Conservation (phyloP, 2,329 filamentous ascomycete genomes). For the Calonectria pauciramosa region DNA sequence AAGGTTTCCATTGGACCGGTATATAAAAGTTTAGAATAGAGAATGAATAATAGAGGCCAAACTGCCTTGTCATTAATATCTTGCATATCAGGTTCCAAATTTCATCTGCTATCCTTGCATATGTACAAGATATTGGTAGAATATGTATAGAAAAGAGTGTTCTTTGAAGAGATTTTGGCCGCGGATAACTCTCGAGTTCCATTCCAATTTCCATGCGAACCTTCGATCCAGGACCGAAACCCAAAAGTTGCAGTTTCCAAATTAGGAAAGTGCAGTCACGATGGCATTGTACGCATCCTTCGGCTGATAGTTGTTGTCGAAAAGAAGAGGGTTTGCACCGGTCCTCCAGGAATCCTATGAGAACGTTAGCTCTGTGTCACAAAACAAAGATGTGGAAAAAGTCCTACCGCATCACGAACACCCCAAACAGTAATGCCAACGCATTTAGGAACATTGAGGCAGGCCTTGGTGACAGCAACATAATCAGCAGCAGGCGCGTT, state of each 20-base stretch:
- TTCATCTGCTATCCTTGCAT: neutral
- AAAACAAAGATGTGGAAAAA: neutral
- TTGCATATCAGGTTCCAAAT: neutral
- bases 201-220: neutral
- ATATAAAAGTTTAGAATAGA: neutral
- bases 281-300: conserved; percentile 65
- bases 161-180: neutral
- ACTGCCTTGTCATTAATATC: neutral
- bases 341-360: conserved; percentile 61
- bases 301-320: conserved; percentile 64
- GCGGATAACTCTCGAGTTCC: neutral
- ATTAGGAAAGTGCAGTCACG: conserved; percentile 22
- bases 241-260: neutral
- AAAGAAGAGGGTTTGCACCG: conserved; percentile 65
- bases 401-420: conserved; percentile 54
- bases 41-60: neutral
- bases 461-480: conserved; percentile 69
- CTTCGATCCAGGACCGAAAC: neutral
- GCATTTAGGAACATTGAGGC: conserved; percentile 70
- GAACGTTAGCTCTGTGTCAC: neutral
- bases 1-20: neutral
- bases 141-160: neutral
- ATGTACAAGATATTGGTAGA: neutral
- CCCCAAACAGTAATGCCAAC: conserved; percentile 77
- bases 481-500: conserved; percentile 70